Percentiles rank a stretch among this genome's conserved stretches.
Conservation (phyloP, 2,329 filamentous ascomycete genomes). For the Fusarium denticulatum region DNA sequence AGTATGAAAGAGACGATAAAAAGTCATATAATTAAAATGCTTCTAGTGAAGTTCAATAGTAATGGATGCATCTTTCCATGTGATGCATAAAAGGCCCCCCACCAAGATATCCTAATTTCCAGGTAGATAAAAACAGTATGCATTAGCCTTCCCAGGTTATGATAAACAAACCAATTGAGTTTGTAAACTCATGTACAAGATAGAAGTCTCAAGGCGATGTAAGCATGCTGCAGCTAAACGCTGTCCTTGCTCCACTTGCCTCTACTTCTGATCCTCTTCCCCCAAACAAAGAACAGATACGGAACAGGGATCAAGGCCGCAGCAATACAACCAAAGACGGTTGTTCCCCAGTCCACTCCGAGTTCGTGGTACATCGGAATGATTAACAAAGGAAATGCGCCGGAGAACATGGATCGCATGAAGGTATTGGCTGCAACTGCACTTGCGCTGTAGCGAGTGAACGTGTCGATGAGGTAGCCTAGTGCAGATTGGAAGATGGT, state of each 20-base stretch:
- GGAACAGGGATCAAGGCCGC: not conserved
- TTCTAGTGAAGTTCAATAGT: no score
- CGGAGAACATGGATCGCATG: not conserved
- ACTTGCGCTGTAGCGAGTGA: not conserved
- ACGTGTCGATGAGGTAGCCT: not conserved
- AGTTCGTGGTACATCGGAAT: not conserved
- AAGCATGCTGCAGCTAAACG: not conserved
- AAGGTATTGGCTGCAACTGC: not conserved
- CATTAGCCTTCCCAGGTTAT: no score
- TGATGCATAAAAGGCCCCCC: no score
- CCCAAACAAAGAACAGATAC: not conserved
- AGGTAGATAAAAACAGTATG: no score
- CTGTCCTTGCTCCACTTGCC: not conserved
- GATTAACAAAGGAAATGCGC: constrained; percentile 1
- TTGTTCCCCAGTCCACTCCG: not conserved
- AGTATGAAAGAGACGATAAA: no score
- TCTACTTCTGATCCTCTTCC: not conserved
- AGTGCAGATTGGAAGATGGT: not conserved
- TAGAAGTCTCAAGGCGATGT: no score
- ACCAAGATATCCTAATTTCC: no score
- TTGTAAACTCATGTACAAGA: no score
- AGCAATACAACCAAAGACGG: not conserved
- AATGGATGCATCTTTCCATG: no score
- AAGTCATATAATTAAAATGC: no score
- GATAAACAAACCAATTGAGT: no score